Base-by-base conservation (phyloP, 352 stramenopile species). In the Globisporangium carolinianum region DNA sequence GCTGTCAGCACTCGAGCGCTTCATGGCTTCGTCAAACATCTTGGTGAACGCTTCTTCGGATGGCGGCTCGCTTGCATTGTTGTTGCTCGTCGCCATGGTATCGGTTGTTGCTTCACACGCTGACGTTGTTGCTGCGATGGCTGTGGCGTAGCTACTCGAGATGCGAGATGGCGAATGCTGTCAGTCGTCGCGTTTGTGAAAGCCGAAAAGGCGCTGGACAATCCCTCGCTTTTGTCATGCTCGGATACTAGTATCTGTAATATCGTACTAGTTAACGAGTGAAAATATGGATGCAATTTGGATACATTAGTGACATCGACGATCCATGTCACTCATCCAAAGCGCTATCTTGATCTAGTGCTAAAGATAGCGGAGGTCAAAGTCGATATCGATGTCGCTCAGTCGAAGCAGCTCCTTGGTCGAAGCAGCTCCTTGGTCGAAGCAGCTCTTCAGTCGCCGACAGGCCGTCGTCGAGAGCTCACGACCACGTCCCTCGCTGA, bases 1-100 rank as follows among this genome's bases (percentile, higher is more conserved):
- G 42, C 17, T 49, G 50, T 55, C 64, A 38, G 9, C 24, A 39
- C n/a, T 37, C 39, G 39, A 45, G 39, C 39, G 39, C 39, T 45
- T 45, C 39, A 45, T 45, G 9, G 39, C 39, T 45, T 45, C 39
- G 11, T 45, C 39, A 45, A 45, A 45, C 9, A 45, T 8, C 4
- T 11, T 8, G 39, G 9, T 45, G 39, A 45, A 45, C 15, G 43
- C n/a, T 6, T 24, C n/a, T n/a, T 48, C n/a, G 3, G 43, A 24
- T 18, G 43, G 43, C 43, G 43, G n/a, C 43, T 48, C 36, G 10
- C 9, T 48, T 48, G 43, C 12, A 15, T 47, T 49, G 14, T 5
- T 49, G 15, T 7, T 35, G 41, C 41, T 46, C 11, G 41, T 46
- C 14, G 41, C 41, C 6, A 14, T 46, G 41, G 38, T 43, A 43